These are phyloP conservation scores for Penicillium janthinellum DNA, from an alignment of 2,329 filamentous ascomycete species.

Conservation along the genomic window DNA sequence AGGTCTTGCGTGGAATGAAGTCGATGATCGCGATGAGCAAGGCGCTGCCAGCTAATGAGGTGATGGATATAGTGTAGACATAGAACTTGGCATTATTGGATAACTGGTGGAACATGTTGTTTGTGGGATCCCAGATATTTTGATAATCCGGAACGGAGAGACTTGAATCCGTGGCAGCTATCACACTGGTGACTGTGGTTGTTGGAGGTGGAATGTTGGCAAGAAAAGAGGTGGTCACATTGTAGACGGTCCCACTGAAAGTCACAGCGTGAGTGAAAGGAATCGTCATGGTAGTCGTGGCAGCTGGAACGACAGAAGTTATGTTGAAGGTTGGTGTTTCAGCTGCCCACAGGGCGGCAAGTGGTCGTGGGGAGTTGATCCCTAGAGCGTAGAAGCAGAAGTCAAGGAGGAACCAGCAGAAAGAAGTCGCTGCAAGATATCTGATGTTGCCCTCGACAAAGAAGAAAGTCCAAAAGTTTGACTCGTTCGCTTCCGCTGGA, in stretches of 20 bases:
- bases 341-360: conserved; percentile 21
- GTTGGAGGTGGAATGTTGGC: conserved; percentile 14
- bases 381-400: conserved; percentile 55
- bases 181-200: conserved; percentile 4
- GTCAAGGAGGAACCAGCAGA: conserved; percentile 55
- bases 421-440: conserved; percentile 41
- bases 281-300: conserved; percentile 1
- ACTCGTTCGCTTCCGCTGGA: background rate
- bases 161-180: conserved; percentile 1
- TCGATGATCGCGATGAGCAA: conserved; percentile 6
- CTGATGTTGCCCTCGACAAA: conserved; percentile 29
- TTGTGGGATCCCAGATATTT: conserved; percentile 7
- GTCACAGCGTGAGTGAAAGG: background rate
- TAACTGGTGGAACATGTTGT: conserved; percentile 6
- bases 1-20: conserved; percentile 6
- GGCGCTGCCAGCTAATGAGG: conserved; percentile 29
- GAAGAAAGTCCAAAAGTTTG: conserved; percentile 24
- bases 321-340: conserved; percentile 27
- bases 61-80: conserved; percentile 34
- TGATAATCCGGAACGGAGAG: conserved; percentile 4
- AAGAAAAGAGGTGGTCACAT: conserved; percentile 28
- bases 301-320: background rate
- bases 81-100: conserved; percentile 7
- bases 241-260: conserved; percentile 23
- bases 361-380: conserved; percentile 19